These are phyloP conservation scores for Beauveria sp. DNA, from an alignment of 2,329 filamentous ascomycete species.

Conservation along the genomic window DNA sequence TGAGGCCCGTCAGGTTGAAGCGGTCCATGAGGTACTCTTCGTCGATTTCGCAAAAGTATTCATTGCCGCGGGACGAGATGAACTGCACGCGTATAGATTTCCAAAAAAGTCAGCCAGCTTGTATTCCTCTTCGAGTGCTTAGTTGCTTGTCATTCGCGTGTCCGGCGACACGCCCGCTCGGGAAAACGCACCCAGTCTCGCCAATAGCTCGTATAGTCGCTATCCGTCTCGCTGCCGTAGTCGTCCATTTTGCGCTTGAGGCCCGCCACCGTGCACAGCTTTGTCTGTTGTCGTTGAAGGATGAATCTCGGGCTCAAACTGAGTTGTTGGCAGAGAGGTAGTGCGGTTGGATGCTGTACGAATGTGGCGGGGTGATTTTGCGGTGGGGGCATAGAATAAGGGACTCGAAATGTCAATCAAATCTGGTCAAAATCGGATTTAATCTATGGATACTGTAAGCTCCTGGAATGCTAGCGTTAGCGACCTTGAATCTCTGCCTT, in stretches of 20 bases:
- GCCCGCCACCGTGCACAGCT: constrained; percentile 6
- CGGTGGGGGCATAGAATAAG: background rate
- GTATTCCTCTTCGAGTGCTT: no score
- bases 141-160: no score
- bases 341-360: background rate
- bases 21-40: constrained; percentile 97
- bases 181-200: constrained; percentile 79
- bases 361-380: constrained; percentile 7
- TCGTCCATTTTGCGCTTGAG: constrained; percentile 65
- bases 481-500: background rate
- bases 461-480: background rate
- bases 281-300: constrained; percentile 2
- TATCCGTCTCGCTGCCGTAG: constrained; percentile 95
- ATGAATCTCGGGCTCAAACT: background rate
- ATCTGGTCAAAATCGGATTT: background rate
- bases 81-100: constrained; percentile 52
- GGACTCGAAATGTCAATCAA: background rate
- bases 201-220: constrained; percentile 99
- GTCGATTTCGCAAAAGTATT: constrained; percentile 99
- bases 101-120: background rate
- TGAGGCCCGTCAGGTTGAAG: constrained; percentile 95
- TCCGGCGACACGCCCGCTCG: background rate
- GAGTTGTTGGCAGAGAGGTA: background rate
- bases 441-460: background rate
- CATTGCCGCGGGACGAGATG: constrained; percentile 93